These are phyloP conservation scores for Macrophomina phaseolina DNA, from an alignment of 2,329 filamentous ascomycete species.

Conservation along the genomic window DNA sequence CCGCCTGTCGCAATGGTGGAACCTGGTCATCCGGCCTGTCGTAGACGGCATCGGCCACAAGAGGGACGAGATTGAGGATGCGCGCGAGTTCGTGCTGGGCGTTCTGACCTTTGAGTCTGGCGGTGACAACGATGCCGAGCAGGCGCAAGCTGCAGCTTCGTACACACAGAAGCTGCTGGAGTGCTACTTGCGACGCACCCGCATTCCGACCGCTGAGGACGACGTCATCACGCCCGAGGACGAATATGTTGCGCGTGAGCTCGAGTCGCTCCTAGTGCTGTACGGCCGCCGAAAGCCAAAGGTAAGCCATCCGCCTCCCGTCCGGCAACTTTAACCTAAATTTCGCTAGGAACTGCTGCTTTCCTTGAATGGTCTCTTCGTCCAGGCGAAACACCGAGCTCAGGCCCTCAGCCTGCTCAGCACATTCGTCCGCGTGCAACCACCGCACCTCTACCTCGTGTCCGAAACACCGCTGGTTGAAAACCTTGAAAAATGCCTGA, in stretches of 20 bases:
- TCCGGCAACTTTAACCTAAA: constrained; percentile 7
- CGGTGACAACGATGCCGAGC: constrained; percentile 56
- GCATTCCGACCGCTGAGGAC: constrained; percentile 43
- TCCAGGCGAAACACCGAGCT: constrained; percentile 67
- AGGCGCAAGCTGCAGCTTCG: constrained; percentile 51
- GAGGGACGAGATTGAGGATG: constrained; percentile 68
- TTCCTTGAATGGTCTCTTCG: constrained; percentile 68
- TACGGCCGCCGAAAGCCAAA: constrained; percentile 73
- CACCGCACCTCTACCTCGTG: constrained; percentile 78
- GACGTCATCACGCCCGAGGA: constrained; percentile 50
- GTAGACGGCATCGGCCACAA: constrained; percentile 65
- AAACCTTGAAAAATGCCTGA: constrained; percentile 74
- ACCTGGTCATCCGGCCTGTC: constrained; percentile 63
- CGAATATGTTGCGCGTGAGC: constrained; percentile 55
- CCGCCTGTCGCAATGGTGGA: constrained; percentile 74
- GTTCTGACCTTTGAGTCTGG: constrained; percentile 69
- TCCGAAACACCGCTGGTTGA: constrained; percentile 74
- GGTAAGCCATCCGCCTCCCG: constrained; percentile 39
- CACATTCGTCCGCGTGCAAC: constrained; percentile 75
- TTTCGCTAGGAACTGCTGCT: constrained; percentile 66
- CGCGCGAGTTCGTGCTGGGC: constrained; percentile 67
- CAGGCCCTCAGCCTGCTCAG: constrained; percentile 70
- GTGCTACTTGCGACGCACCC: constrained; percentile 51
- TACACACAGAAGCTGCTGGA: constrained; percentile 61
- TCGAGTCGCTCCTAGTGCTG: constrained; percentile 58